phyloP scores from a whole-genome alignment of 2,329 filamentous ascomycete genomes.

The Botrytis deweyae region DNA sequence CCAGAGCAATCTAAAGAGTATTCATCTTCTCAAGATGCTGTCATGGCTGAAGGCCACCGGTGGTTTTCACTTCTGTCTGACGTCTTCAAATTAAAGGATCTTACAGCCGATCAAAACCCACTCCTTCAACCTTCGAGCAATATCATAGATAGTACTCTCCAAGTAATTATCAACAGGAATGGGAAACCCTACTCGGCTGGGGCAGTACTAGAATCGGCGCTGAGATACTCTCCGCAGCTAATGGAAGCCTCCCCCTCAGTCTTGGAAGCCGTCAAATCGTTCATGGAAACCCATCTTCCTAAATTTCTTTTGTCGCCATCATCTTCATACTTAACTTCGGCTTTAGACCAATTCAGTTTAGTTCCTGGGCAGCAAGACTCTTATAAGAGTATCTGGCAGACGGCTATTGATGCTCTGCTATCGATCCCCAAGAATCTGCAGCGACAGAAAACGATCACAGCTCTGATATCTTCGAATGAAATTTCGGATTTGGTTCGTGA shows the following conservation, averaged over 20 bases:
- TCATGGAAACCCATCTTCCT: constrained; percentile 56
- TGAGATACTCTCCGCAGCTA: constrained; percentile 46
- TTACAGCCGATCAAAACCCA: constrained; percentile 28
- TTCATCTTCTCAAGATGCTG: constrained; percentile 64
- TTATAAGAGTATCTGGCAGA: constrained; percentile 32
- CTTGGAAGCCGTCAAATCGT: constrained; percentile 46
- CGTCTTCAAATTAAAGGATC: constrained; percentile 38
- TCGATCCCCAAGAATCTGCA: constrained; percentile 34
- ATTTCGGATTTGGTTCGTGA: constrained; percentile 43
- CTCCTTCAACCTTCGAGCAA: constrained; percentile 26
- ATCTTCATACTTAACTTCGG: constrained; percentile 62
- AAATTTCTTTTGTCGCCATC: constrained; percentile 68
- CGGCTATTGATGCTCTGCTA: constrained; percentile 47
- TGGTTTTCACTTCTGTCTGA: constrained; percentile 55
- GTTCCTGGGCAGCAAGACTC: constrained; percentile 41
- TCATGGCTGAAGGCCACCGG: constrained; percentile 65
- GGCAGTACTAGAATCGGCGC: constrained; percentile 53
- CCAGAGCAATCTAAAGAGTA: constrained; percentile 82
- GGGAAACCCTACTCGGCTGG: constrained; percentile 68
- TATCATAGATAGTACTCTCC: constrained; percentile 43
- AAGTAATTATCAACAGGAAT: constrained; percentile 52
- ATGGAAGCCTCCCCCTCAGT: constrained; percentile 46
- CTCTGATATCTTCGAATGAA: constrained; percentile 49
- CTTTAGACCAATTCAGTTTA: constrained; percentile 57
- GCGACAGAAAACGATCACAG: constrained; percentile 43